Percentiles rank a stretch among this genome's conserved stretches.
These are phyloP conservation scores for Plasmodium berghei DNA, from an alignment of 169 alveolate genomes.

Conservation along the genomic window DNA sequence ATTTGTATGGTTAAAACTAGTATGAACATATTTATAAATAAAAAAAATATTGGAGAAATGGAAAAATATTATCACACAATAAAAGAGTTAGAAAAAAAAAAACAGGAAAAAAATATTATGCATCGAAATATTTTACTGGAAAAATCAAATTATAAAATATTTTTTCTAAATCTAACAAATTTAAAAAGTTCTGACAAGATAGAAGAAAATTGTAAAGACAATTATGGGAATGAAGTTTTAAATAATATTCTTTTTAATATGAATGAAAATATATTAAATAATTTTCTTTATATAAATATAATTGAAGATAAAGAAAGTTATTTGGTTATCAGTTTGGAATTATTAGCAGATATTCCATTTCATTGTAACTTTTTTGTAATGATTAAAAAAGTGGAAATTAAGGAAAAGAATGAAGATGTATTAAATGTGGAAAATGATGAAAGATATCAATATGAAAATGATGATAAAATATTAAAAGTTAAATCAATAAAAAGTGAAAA, in stretches of 20 bases:
- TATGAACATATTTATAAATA: constrained; percentile 36
- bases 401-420: neutral
- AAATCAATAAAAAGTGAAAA: neutral
- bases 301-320: constrained; percentile 20
- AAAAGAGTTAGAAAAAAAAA: constrained; percentile 8
- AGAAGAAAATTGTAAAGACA: neutral
- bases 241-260: constrained; percentile 39
- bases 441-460: neutral
- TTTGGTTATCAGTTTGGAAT: constrained; percentile 27
- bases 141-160: constrained; percentile 51
- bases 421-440: neutral
- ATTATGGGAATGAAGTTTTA: neutral
- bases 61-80: constrained; percentile 5
- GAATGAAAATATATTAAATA: constrained; percentile 31
- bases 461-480: neutral
- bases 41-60: constrained; percentile 22
- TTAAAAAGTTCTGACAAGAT: neutral
- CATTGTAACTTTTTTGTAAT: constrained; percentile 52
- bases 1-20: constrained; percentile 26
- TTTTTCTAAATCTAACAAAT: constrained; percentile 43
- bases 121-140: constrained; percentile 48
- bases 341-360: constrained; percentile 55
- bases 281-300: constrained; percentile 35
- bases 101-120: neutral
- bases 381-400: constrained; percentile 4